A percentile compares a stretch with the other conserved stretches of the same genome.
Evolutionary conservation across 129 eudicot species (phyloP).

Genomic region (Sambucus nigra): DNA sequence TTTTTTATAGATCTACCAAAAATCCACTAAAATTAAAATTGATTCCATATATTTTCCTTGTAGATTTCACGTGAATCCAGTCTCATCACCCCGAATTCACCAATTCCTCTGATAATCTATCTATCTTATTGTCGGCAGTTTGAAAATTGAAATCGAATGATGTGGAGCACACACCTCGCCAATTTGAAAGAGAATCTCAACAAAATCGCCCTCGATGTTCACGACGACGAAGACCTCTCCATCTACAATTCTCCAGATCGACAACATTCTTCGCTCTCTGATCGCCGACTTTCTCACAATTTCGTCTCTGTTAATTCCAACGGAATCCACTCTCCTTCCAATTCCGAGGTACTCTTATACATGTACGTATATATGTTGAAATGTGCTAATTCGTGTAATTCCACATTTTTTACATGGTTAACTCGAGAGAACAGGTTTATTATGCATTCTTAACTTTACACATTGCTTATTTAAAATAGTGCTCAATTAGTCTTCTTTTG

Average conservation of each 20-base stretch:
- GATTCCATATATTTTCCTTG: neutral
- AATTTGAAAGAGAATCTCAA: constrained; percentile 74
- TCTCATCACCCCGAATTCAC: neutral
- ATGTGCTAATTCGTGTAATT: too few relatives aligned
- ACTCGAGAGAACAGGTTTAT: too few relatives aligned
- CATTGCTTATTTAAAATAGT: too few relatives aligned
- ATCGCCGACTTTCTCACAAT: constrained; percentile 55
- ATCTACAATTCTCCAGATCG: constrained; percentile 37
- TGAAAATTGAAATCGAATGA: constrained; percentile 17
- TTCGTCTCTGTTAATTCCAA: constrained; percentile 40
- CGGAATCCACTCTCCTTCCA: constrained; percentile 46
- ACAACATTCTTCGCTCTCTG: constrained; percentile 28
- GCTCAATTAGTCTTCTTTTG: too few relatives aligned
- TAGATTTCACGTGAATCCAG: neutral
- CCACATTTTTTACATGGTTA: too few relatives aligned
- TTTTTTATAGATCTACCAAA: neutral
- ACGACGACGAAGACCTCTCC: constrained; percentile 44
- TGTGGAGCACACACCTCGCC: constrained; percentile 88
- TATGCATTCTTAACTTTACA: too few relatives aligned
- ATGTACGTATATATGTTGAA: too few relatives aligned
- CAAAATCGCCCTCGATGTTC: constrained; percentile 84
- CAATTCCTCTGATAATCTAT: neutral
- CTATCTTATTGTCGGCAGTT: too few relatives aligned
- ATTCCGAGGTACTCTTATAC: constrained; percentile 45
- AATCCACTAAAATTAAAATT: too few relatives aligned